Base-by-base conservation (phyloP, 2,329 filamentous ascomycete species). In the Cladophialophora exuberans region DNA sequence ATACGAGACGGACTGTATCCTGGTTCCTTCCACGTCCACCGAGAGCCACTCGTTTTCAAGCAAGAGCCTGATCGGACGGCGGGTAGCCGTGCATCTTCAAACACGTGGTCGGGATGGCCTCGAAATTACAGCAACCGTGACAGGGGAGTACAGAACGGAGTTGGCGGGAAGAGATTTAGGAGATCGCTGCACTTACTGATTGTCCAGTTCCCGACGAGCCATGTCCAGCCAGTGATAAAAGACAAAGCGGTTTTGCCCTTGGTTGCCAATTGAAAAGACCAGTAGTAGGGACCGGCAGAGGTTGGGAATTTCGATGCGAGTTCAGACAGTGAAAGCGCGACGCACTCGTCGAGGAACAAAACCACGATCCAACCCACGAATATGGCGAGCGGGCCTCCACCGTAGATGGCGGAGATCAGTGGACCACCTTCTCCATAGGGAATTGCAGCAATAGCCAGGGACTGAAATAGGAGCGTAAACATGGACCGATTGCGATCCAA, bases 401-500 rank as follows among this genome's bases (percentile, higher is more conserved):
- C 73, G 43, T 73, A 74, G 56, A 76, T 75, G 45, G 74, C 74
- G 23, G 65, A 73, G 47, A 75, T 65, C 80, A 82, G 57, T 78
- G 84, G 4, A 80, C 51, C 52, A 30, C 61, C 62, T 33, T 61
- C 57, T n/a, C 60, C 61, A 39, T 60, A 63, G 10, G 61, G 82
- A 42, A 84, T 81, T 17, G 82, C 82, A 25, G 82, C 81, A 25
- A 85, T 84, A 18, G 82, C 81, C 6, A 85, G 70, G 0, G 79
- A 79, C 66, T 85, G 82, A 66, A 85, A 86, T 10, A 85, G 72
- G 1, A 86, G 70, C 0, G 82, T 84, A 59, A 79, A 74, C 63
- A 85, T 76, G 0, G 82, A 84, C 26, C 83, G 76, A 59, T 85
- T 86, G 18, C 82, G 78, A 17, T 68, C 71, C 15, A 86, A 71